Evolutionary conservation across 495 filamentous ascomycete genomes (phyloP).

Genomic region (Oidiodendron maius): DNA sequence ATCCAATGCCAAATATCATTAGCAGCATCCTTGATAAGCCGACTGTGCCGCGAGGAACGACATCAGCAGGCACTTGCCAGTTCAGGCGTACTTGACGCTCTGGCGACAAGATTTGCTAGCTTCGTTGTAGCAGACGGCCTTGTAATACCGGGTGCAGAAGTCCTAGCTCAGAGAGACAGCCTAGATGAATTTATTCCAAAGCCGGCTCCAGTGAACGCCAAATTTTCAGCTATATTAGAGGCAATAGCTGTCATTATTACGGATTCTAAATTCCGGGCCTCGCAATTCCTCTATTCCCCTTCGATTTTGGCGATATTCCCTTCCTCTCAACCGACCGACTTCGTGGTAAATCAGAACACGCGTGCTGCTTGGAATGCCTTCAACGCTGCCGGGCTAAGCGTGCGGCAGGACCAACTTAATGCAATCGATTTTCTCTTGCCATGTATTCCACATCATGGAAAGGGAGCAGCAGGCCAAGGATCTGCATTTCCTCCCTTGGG

Average conservation of each 20-base stretch:
- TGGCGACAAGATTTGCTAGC: conserved; percentile 70
- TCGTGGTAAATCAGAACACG: conserved; percentile 12
- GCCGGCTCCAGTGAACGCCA: conserved; percentile 52
- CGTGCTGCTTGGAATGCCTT: conserved; percentile 32
- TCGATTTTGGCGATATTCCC: conserved; percentile 70
- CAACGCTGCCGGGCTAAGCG: conserved; percentile 25
- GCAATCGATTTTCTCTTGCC: conserved; percentile 60
- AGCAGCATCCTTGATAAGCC: conserved; percentile 57
- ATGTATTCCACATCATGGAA: conserved; percentile 19
- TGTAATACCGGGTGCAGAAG: conserved; percentile 51
- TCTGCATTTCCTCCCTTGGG: conserved; percentile 24
- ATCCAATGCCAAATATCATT: conserved; percentile 64
- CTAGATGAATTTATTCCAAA: conserved; percentile 39
- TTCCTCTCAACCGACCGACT: conserved; percentile 17
- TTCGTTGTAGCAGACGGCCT: conserved; percentile 65
- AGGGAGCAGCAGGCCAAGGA: conserved; percentile 9
- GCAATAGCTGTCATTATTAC: conserved; percentile 74
- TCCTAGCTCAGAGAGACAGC: conserved; percentile 35
- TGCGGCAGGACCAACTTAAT: conserved; percentile 30
- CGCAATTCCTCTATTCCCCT: conserved; percentile 72
- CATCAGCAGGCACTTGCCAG: conserved; percentile 67
- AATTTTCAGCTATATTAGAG: conserved; percentile 67
- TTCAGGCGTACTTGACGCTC: conserved; percentile 67
- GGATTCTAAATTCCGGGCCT: conserved; percentile 70
- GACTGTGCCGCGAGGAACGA: conserved; percentile 56